These are phyloP conservation scores for Periconia digitata DNA, from an alignment of 2,329 filamentous ascomycete species.

Conservation along the genomic window DNA sequence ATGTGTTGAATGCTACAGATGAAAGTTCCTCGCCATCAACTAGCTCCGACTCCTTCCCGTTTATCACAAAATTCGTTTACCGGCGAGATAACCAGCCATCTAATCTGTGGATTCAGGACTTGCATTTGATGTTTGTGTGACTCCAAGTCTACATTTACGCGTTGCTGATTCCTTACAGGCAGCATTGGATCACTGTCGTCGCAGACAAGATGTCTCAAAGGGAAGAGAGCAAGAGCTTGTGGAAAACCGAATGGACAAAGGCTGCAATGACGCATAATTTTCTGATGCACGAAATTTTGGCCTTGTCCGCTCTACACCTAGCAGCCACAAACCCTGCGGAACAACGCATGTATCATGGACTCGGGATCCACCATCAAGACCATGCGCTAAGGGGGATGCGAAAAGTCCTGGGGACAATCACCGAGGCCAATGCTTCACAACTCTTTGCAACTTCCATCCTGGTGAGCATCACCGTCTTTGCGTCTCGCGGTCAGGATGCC, in stretches of 20 bases:
- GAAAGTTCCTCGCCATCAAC: conserved; percentile 30
- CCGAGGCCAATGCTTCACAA: conserved; percentile 29
- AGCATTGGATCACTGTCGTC: conserved; percentile 36
- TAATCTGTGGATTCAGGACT: conserved; percentile 34
- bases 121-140: conserved; percentile 36
- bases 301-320: conserved; percentile 44
- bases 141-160: background rate
- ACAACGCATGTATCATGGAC: conserved; percentile 29
- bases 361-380: conserved; percentile 42
- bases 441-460: conserved; percentile 36
- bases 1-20: conserved; percentile 15
- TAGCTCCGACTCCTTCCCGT: conserved; percentile 33
- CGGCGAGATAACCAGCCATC: conserved; percentile 19
- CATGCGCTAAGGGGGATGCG: conserved; percentile 37
- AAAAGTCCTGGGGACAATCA: conserved; percentile 29
- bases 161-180: conserved; percentile 19
- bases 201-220: conserved; percentile 25
- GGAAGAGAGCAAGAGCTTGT: conserved; percentile 32
- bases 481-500: conserved; percentile 30
- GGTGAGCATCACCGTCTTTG: conserved; percentile 34
- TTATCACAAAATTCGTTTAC: conserved; percentile 34
- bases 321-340: conserved; percentile 32
- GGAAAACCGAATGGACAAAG: conserved; percentile 37
- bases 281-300: conserved; percentile 46
- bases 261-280: conserved; percentile 39